These are phyloP conservation scores for Zygosaccharomyces sapae DNA, from an alignment of 1,139 yeast species.

Conservation along the genomic window DNA sequence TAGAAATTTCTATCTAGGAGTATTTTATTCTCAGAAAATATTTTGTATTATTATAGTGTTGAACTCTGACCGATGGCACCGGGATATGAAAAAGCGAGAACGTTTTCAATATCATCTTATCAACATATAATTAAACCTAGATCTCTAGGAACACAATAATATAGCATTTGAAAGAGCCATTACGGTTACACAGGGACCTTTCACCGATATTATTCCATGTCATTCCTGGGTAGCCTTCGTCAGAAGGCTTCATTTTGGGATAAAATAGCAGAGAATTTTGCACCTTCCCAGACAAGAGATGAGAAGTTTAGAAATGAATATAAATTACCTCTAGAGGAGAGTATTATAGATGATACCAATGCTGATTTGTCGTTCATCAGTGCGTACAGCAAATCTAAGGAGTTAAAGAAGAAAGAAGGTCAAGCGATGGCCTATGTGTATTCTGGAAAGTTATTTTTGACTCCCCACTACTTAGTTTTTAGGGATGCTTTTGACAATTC, in stretches of 20 bases:
- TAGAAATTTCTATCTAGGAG: no score
- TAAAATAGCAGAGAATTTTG: conserved; percentile 32
- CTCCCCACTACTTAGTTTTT: conserved; percentile 73
- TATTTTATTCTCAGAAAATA: no score
- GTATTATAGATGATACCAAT: conserved; percentile 58
- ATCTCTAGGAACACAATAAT: background rate
- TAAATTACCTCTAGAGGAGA: conserved; percentile 67
- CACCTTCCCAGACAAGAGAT: conserved; percentile 46
- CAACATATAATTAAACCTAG: background rate
- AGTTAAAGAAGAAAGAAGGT: conserved; percentile 9
- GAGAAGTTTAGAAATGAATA: conserved; percentile 65
- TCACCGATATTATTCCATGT: conserved; percentile 37
- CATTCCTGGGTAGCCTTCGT: conserved; percentile 47
- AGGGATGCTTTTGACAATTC: conserved; percentile 64
- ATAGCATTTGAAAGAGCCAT: background rate
- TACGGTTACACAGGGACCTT: background rate
- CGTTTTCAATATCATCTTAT: background rate
- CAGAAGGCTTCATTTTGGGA: conserved; percentile 49
- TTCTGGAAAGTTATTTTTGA: conserved; percentile 62
- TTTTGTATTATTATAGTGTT: background rate
- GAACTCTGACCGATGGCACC: background rate
- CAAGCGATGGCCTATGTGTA: conserved; percentile 36
- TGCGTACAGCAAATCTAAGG: conserved; percentile 34
- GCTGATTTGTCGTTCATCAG: conserved; percentile 62
- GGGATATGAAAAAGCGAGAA: background rate